These are phyloP conservation scores for Calonectria pseudoturangicola DNA, from an alignment of 2,329 filamentous ascomycete species.

Conservation along the genomic window DNA sequence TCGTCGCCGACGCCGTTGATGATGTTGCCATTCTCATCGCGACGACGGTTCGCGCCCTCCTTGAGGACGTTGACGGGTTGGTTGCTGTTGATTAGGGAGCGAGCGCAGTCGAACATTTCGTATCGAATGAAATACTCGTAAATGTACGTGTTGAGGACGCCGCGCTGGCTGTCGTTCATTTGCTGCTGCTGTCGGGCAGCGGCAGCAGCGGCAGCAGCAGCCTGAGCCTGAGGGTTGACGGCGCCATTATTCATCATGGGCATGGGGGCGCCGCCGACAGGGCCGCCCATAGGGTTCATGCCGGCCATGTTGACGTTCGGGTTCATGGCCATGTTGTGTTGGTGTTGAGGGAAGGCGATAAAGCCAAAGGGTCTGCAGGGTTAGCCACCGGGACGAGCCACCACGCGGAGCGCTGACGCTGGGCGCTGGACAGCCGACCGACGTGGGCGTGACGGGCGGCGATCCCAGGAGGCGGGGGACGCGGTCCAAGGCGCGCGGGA, in stretches of 20 bases:
- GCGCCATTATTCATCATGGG: constrained; percentile 80
- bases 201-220: constrained; percentile 57
- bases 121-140: constrained; percentile 94
- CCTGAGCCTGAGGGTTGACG: constrained; percentile 59
- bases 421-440: constrained; percentile 58
- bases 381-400: constrained; percentile 59
- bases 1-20: constrained; percentile 83
- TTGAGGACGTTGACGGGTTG: constrained; percentile 80
- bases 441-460: constrained; percentile 58
- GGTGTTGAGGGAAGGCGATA: constrained; percentile 46
- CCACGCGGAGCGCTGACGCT: constrained; percentile 55
- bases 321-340: constrained; percentile 69
- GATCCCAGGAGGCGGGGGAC: constrained; percentile 54
- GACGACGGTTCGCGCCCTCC: constrained; percentile 80
- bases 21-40: constrained; percentile 80
- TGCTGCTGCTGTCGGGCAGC: constrained; percentile 59
- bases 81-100: constrained; percentile 80
- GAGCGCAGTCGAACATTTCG: constrained; percentile 88
- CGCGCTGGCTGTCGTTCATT: constrained; percentile 69
- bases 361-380: constrained; percentile 53
- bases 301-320: constrained; percentile 78
- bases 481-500: constrained; percentile 53
- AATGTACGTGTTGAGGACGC: constrained; percentile 88
- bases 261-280: constrained; percentile 76
- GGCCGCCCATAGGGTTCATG: constrained; percentile 82